Evolutionary conservation across 2,329 filamentous ascomycete species (phyloP), one percentile per base, ranked within the genome.

Genomic region (Thelonectria blattea): DNA sequence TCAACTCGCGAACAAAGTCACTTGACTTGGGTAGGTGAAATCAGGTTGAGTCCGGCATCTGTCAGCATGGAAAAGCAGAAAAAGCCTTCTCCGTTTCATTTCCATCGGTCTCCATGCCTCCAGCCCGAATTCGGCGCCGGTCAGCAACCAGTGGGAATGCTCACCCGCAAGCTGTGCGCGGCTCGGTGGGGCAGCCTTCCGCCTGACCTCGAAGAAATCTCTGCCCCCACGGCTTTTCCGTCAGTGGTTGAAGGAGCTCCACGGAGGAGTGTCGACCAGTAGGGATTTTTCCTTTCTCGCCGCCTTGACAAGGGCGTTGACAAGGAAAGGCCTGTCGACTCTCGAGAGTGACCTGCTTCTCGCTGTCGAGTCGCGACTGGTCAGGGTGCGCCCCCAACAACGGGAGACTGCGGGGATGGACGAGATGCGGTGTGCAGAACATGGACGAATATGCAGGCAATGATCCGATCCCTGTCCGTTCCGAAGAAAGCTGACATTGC

Each of bases 151-250:
- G 43, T 58, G 50, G 34, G 27, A 58, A 53, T 24, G 27, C 43
- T 22, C 37, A 37, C 15, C 4, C 34, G 11, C 32, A 49, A 51
- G 37, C 50, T 27, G 17, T 54, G 48, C 34, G 47, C 42, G 48
- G 48, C 52, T 56, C 58, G 43, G 58, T 60, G 58, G 58, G 52
- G 58, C 52, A 41, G 34, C 41, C 37, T 48, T 56, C 52, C 58
- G 20, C 58, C 58, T 60, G 58, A 60, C 58, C 58, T 56, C 37
- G 34, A 60, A 15, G 41, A 55, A 60, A 56, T 48, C 52, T 43
- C 42, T 39, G 57, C 58, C 52, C 52, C 52, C 52, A 60, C 58
- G 52, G 47, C 22, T 46, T 52, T 52, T 27, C 27, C 8, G 27
- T 30, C 5, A 8, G 27, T 30, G 34, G 12, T 14, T 37, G 34